These are phyloP conservation scores for Gossypium turneri DNA, from an alignment of 345 rosid genomes.

Conservation along the genomic window DNA sequence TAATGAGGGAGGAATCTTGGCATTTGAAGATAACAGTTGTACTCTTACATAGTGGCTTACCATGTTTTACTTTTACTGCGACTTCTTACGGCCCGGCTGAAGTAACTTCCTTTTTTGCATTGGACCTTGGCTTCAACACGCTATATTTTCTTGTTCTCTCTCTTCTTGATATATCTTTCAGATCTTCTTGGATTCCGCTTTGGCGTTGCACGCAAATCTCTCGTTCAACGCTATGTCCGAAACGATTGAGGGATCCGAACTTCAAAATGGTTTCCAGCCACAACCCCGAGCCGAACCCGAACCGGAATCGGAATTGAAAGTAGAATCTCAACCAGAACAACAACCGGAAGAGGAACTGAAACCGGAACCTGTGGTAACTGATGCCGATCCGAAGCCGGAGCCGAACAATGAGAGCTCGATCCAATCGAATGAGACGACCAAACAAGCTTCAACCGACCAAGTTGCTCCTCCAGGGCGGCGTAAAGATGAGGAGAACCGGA, in stretches of 20 bases:
- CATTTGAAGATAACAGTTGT: too few relatives aligned
- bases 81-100: neutral
- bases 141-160: neutral
- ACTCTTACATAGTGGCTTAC: neutral
- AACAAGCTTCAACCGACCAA: conserved; percentile 21
- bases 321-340: neutral
- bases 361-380: neutral
- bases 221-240: neutral
- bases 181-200: neutral
- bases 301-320: conserved; percentile 25
- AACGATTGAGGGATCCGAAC: neutral
- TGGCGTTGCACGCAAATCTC: neutral
- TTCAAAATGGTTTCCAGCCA: conserved; percentile 10
- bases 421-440: neutral
- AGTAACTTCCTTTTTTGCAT: neutral
- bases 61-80: neutral
- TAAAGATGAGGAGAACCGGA: conserved; percentile 57
- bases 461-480: conserved; percentile 30
- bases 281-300: conserved; percentile 28
- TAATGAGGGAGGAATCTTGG: too few relatives aligned
- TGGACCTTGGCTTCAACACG: neutral
- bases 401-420: neutral
- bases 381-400: neutral
- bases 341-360: neutral
- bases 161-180: neutral